A percentile compares a stretch with the other conserved stretches of the same genome.
phyloP scores from a whole-genome alignment of 2,329 filamentous ascomycete genomes.

The Penicillium fuscoglaucum region DNA sequence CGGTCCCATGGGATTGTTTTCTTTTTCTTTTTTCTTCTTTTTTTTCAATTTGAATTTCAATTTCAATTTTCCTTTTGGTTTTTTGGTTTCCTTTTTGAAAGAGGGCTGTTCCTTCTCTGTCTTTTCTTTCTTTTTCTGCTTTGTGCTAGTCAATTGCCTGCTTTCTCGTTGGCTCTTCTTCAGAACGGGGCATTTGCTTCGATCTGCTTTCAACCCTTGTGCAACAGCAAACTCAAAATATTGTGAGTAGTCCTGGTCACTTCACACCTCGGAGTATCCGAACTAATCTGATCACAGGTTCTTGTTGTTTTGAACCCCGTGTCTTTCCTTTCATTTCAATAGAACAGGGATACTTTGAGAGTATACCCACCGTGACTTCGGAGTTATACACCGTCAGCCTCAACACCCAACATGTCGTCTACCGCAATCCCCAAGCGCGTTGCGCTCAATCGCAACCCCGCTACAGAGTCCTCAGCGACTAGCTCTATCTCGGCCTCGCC shows the following conservation, averaged over 20 bases:
- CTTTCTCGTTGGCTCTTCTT: constrained; percentile 15
- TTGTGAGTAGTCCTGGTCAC: not conserved
- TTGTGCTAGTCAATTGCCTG: constrained; percentile 12
- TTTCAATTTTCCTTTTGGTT: not conserved
- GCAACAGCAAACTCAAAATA: not conserved
- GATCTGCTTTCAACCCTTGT: constrained; percentile 7
- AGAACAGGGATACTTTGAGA: not conserved
- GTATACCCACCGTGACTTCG: not conserved
- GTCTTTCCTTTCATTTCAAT: not conserved
- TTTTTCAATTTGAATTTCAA: not conserved
- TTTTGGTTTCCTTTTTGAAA: constrained; percentile 7
- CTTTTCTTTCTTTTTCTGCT: constrained; percentile 10
- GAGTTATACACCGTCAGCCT: not conserved
- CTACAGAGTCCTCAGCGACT: constrained; percentile 56
- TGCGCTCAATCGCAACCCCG: constrained; percentile 55
- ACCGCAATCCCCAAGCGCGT: constrained; percentile 49
- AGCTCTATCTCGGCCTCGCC: constrained; percentile 58
- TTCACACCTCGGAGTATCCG: not conserved
- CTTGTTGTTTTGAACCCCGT: not conserved
- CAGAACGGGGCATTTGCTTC: constrained; percentile 2
- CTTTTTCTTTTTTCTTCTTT: constrained; percentile 6
- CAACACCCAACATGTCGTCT: constrained; percentile 48
- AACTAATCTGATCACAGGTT: not conserved
- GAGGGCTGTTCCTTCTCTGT: constrained; percentile 3
- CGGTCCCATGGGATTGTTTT: constrained; percentile 2